Conservation (phyloP, 441 rosid genomes). For the Syzygium malaccense region DNA sequence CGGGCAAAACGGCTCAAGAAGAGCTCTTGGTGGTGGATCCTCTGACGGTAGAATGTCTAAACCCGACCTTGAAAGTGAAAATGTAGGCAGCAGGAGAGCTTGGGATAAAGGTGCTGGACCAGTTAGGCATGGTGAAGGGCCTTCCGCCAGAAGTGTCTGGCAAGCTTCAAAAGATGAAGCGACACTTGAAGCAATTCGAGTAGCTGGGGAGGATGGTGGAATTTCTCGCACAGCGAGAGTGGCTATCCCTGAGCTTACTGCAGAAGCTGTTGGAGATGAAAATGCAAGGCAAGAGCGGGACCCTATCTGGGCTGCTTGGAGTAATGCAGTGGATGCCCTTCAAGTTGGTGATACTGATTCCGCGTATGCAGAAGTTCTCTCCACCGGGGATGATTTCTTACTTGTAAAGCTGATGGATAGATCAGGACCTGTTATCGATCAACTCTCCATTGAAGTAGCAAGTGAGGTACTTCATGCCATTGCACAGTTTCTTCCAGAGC, state of each 20-base stretch:
- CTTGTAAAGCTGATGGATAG: constrained; percentile 94
- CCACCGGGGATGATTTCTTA: constrained; percentile 78
- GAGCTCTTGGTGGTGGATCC: constrained; percentile 42
- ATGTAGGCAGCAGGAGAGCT: constrained; percentile 70
- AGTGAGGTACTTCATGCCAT: constrained; percentile 67
- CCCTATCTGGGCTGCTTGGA: constrained; percentile 87
- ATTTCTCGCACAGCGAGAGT: constrained; percentile 49
- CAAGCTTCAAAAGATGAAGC: constrained; percentile 99
- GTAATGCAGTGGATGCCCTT: constrained; percentile 87
- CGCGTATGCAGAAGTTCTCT: constrained; percentile 76
- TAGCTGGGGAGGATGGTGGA: constrained; percentile 83
- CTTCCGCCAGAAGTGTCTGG: constrained; percentile 99
- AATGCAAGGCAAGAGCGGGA: constrained; percentile 63
- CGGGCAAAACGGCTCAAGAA: constrained; percentile 62
- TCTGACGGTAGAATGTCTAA: constrained; percentile 55
- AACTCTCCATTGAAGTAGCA: constrained; percentile 75
- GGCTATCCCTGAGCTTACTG: constrained; percentile 66
- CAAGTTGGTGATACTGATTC: constrained; percentile 86
- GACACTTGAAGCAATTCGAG: constrained; percentile 95
- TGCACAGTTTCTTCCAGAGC: constrained; percentile 74
- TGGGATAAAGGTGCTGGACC: constrained; percentile 75
- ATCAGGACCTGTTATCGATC: constrained; percentile 86
- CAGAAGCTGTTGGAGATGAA: constrained; percentile 84
- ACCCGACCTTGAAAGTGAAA: constrained; percentile 70
- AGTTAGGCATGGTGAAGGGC: constrained; percentile 90